phyloP scores from a whole-genome alignment of 768 basidiomycete species.

The Cantharellus cinnabarinus region DNA sequence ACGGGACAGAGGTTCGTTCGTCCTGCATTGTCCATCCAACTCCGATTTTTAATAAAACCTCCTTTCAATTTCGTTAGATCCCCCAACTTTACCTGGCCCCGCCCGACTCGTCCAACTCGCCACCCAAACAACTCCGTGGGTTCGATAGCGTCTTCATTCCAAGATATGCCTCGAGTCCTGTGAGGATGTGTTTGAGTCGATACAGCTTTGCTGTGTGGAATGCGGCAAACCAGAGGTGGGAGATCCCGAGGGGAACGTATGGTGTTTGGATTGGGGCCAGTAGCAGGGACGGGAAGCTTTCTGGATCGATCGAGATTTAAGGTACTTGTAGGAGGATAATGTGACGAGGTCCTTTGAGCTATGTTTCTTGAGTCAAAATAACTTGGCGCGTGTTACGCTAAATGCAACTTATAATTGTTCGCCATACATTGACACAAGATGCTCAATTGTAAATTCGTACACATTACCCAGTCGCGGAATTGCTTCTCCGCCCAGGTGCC shows the following conservation, averaged over 20 bases:
- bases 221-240: constrained; percentile 6
- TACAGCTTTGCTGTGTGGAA: constrained; percentile 8
- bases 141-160: constrained; percentile 9
- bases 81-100: constrained; percentile 12
- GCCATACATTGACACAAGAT: too few relatives aligned
- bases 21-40: not conserved
- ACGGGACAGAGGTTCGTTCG: constrained; percentile 10
- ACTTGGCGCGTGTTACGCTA: too few relatives aligned
- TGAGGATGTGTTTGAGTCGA: constrained; percentile 1
- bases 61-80: constrained; percentile 17
- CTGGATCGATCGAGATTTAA: not conserved
- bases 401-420: too few relatives aligned
- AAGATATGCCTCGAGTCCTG: constrained; percentile 5
- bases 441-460: too few relatives aligned
- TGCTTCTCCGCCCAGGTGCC: too few relatives aligned
- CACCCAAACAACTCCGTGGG: constrained; percentile 11
- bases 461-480: too few relatives aligned
- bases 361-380: too few relatives aligned
- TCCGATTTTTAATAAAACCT: too few relatives aligned
- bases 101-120: constrained; percentile 6
- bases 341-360: too few relatives aligned
- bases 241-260: not conserved
- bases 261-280: constrained; percentile 4
- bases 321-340: too few relatives aligned
- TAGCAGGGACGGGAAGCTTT: constrained; percentile 2